Evolutionary conservation across 768 basidiomycete genomes (phyloP).

Genomic region (Amanita fuliginea): DNA sequence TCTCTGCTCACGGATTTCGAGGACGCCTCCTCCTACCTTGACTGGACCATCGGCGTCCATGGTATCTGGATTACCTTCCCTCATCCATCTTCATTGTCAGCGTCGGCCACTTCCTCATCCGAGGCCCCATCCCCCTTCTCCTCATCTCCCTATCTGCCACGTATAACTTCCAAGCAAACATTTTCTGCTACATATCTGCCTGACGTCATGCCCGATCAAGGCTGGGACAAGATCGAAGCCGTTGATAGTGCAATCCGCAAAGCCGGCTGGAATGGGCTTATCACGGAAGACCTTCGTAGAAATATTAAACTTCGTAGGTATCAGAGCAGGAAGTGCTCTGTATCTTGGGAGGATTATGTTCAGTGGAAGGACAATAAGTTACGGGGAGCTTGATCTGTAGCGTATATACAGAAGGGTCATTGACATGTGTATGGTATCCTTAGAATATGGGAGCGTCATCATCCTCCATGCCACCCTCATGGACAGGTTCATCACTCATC

Average conservation of each 20-base stretch:
- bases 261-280: slow-evolving; percentile 77
- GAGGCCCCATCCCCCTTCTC: slow-evolving; percentile 63
- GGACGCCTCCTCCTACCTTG: slow-evolving; percentile 71
- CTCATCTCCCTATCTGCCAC: slow-evolving; percentile 50
- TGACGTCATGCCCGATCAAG: slow-evolving; percentile 85
- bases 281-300: slow-evolving; percentile 74
- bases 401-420: background rate
- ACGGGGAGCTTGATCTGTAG: slow-evolving; percentile 7
- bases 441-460: background rate
- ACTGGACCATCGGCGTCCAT: slow-evolving; percentile 89
- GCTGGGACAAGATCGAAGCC: slow-evolving; percentile 87
- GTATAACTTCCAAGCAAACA: slow-evolving; percentile 39
- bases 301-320: slow-evolving; percentile 72
- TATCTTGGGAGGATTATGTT: slow-evolving; percentile 68
- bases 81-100: slow-evolving; percentile 54
- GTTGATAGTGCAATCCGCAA: slow-evolving; percentile 89
- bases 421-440: background rate
- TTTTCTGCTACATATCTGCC: slow-evolving; percentile 90
- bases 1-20: slow-evolving; percentile 94
- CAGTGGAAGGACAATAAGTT: slow-evolving; percentile 48
- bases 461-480: background rate
- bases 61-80: slow-evolving; percentile 86
- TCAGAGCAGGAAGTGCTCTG: slow-evolving; percentile 61
- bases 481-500: background rate
- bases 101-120: slow-evolving; percentile 35